Percentiles rank a stretch among this genome's conserved stretches.
Evolutionary conservation across 2,329 filamentous ascomycete genomes (phyloP).

Genomic region (Alternaria sp.): DNA sequence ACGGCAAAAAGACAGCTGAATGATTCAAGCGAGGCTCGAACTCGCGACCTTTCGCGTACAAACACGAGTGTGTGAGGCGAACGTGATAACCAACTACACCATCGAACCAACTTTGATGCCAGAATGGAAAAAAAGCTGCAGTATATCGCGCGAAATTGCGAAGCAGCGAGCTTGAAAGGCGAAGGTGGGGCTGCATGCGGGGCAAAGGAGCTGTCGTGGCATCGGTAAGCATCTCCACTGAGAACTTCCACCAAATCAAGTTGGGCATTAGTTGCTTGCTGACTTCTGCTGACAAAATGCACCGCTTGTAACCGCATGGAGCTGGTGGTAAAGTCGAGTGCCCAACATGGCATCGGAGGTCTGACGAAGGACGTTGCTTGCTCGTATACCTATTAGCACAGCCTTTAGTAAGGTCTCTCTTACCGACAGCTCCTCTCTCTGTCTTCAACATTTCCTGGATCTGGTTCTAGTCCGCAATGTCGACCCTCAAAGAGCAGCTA

Average conservation of each 20-base stretch:
- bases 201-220: not conserved
- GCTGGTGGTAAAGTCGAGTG: not conserved
- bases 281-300: not conserved
- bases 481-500: constrained; percentile 22
- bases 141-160: not conserved
- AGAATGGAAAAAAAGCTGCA: not conserved
- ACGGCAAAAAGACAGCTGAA: constrained; percentile 5
- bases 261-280: not conserved
- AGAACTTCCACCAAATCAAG: not conserved
- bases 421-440: not conserved
- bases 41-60: constrained; percentile 29
- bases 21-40: constrained; percentile 34
- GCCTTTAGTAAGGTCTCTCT: not conserved
- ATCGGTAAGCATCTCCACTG: not conserved
- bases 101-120: constrained; percentile 17
- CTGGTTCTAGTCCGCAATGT: constrained; percentile 8
- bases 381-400: not conserved
- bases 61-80: constrained; percentile 25
- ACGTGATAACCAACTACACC: constrained; percentile 40
- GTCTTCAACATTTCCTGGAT: not conserved
- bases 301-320: not conserved
- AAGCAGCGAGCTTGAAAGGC: not conserved
- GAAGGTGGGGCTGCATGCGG: not conserved
- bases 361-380: not conserved
- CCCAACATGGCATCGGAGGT: not conserved